Base-by-base conservation (phyloP, 148 eudicot genomes). In the Hydrangea macrophylla region DNA sequence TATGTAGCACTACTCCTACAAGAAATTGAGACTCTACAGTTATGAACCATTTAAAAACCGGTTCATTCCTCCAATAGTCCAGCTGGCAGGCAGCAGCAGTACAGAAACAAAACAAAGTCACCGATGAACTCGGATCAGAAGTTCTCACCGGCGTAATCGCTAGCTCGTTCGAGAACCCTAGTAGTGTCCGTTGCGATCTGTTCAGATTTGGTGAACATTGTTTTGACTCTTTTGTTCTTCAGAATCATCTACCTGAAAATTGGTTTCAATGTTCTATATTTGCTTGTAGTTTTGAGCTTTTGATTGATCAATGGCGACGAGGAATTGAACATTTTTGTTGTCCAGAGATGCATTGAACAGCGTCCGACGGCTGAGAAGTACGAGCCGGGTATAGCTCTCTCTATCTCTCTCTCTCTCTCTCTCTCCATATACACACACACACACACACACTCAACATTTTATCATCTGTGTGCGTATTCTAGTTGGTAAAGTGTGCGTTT, bases 331-430 rank as follows among this genome's bases (percentile, higher is more conserved):
- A 53, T 39, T 85, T 9, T 37, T 90, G 87, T 92, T 81, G 75
- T 86, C 90, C 59, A 83, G 96, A 53, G 93, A 92, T 65, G 91
- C 96, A 10, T 79, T 92, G 58, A 90, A 90, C 79, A 86, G 85
- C 75, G 96, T 84, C 12, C 76, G 93, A 28, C 66, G 61, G 64
- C 86, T 92, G 64, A 60, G 81, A 57, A 70, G 71, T 53, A 74
- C 82, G 88, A 56, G 86, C 92, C 45, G 83, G 92, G 95, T 88
- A 62, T 77, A 25, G 72, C 75, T 37, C 56, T 71, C 75, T 83
- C 61, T 3, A n/a, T n/a, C n/a, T n/a, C n/a, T n/a, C n/a, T n/a
- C n/a, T n/a, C n/a, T n/a, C n/a, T n/a, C n/a, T n/a, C n/a, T n/a
- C n/a, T n/a, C n/a, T n/a, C n/a, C n/a, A n/a, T n/a, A n/a, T n/a